These are phyloP conservation scores for Paramecium primaurelia DNA, from an alignment of 73 alveolate species.

Conservation along the genomic window DNA sequence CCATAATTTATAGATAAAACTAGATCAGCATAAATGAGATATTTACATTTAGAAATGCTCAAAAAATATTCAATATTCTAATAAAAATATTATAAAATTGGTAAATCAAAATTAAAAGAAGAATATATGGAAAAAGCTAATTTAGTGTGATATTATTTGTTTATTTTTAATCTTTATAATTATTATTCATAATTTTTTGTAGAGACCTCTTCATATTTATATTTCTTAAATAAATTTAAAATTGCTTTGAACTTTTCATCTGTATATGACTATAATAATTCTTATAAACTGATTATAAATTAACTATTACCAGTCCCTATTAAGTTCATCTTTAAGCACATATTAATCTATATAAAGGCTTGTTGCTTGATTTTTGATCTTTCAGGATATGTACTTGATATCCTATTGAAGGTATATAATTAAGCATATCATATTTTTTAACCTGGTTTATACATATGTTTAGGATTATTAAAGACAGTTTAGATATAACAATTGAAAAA, in stretches of 20 bases:
- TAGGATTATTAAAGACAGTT: neutral
- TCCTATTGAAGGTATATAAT: neutral
- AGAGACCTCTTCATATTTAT: neutral
- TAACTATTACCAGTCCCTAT: constrained; percentile 28
- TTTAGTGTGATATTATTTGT: neutral
- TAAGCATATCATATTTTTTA: neutral
- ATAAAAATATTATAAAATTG: neutral
- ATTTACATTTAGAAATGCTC: constrained; percentile 41
- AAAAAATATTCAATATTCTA: constrained; percentile 43
- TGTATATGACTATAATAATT: neutral
- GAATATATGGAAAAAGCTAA: neutral
- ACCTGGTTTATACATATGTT: neutral
- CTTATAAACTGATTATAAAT: constrained; percentile 32
- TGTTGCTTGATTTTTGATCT: constrained; percentile 53
- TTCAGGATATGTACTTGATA: constrained; percentile 47
- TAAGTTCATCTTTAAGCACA: neutral
- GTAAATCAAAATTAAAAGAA: neutral
- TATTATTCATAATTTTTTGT: neutral
- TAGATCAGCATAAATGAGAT: constrained; percentile 34
- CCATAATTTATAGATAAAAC: constrained; percentile 19
- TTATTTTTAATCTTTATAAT: neutral
- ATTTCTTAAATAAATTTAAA: neutral
- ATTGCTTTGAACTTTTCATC: constrained; percentile 47
- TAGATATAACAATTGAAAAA: neutral
- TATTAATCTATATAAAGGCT: constrained; percentile 23